Base-by-base conservation (phyloP, 108 stramenopile species). In the Cyclostephanos tholiformis region DNA sequence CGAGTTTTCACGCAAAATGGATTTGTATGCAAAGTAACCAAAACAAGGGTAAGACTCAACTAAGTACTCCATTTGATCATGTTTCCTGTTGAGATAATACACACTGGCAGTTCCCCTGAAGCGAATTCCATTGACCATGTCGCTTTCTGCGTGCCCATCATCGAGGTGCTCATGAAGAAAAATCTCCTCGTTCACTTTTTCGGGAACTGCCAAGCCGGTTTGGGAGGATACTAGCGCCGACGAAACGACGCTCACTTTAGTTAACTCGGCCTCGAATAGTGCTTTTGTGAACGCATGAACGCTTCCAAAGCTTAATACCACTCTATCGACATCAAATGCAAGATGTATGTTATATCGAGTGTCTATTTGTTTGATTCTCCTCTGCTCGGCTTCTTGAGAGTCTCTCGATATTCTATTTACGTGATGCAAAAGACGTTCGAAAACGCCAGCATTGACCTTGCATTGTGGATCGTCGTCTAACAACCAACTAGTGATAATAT, bases 21-120 rank as follows among this genome's bases (percentile, higher is more conserved):
- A 46, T 70, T 59, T 72, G 71, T 72, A 63, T 30, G 27, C 50
- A 22, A 61, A 27, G 25, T 41, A 19, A 22, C 71, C 75, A 70
- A 72, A 53, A 26, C 70, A 52, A 7, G 61, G 63, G 39, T 53
- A 82, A 13, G 81, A 77, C 44, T 77, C 76, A 14, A 82, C 53
- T n/a, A 82, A 67, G n/a, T 30, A 55, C 23, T 73, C 76, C 82
- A 82, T 82, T 17, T 71, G 58, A 44, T 69, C 41, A 19, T 69
- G 72, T n/a, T 49, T 76, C 41, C 71, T 73, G 52, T 79, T 73
- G 25, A 79, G 62, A 39, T 69, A 68, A 22, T 44, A 51, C 41
- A 66, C 79, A 16, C 67, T 72, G 22, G 73, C 53, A 44, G 50
- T 53, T 32, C 67, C 63, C 16, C 49, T 36, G 30, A 76, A 69